phyloP scores from a whole-genome alignment of 208 protist genomes.

The Crithidia acanthocephali region DNA sequence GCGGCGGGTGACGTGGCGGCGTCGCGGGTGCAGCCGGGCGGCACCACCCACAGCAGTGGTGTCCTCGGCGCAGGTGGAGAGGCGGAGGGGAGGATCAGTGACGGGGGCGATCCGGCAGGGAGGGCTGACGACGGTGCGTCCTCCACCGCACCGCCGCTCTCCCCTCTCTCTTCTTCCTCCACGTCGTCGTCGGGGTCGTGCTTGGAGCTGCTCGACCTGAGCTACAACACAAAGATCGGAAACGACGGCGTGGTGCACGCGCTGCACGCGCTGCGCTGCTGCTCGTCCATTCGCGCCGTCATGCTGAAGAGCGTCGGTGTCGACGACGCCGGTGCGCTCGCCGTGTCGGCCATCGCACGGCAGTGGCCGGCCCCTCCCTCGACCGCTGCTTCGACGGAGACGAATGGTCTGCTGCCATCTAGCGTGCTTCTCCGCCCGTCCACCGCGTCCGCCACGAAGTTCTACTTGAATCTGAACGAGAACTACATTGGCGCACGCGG shows the following conservation, averaged over 20 bases:
- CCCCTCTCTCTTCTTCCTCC: not conserved
- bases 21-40: not conserved
- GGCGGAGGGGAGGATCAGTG: not conserved
- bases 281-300: conserved; percentile 65
- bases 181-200: conserved; percentile 13
- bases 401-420: not conserved
- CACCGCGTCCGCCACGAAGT: conserved; percentile 37
- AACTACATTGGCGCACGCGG: conserved; percentile 78
- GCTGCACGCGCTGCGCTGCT: conserved; percentile 39
- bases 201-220: conserved; percentile 87
- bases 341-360: conserved; percentile 47
- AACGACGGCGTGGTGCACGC: conserved; percentile 72
- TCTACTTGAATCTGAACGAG: conserved; percentile 85
- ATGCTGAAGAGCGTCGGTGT: conserved; percentile 67
- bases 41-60: too few species aligned
- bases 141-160: not conserved
- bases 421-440: conserved; percentile 16
- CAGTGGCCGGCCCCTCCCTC: conserved; percentile 41
- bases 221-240: conserved; percentile 80
- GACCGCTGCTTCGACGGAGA: not conserved
- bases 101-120: not conserved
- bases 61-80: not conserved
- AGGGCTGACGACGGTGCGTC: not conserved
- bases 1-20: conserved; percentile 2
- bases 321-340: conserved; percentile 62